Evolutionary conservation across 1,284 basidiomycete genomes (phyloP), one percentile per base, ranked within the genome.

Genomic region (Puccinia hordei): DNA sequence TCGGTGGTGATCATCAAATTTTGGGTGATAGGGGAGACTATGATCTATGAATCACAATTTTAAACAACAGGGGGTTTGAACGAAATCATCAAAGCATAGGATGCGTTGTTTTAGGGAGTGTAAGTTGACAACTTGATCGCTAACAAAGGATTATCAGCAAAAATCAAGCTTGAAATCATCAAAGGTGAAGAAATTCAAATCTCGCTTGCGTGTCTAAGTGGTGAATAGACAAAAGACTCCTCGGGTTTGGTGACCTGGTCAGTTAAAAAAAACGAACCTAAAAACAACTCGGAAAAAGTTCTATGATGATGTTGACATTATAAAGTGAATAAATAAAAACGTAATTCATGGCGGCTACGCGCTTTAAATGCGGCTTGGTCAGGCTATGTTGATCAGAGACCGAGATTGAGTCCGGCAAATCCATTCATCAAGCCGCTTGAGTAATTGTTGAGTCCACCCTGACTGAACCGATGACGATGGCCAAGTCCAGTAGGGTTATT

Each of bases 401-500:
- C 53, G 33, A 73, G 72, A 44, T 73, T 73, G 15, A 73, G 55
- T 55, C 72, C 72, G 55, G 38, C 55, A 17, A 73, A 73, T 44
- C 53, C 72, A 73, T 59, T 73, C 51, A 73, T 59, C 72, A 73
- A 59, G 35, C 55, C 55, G 35, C 69, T 55, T 19, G 69, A 53
- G 69, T 72, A 55, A 41, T 59, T 51, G 51, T 51, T 57, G 27
- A 73, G 38, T 19, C 72, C 55, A 22, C 72, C 72, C 53, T 73
- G 72, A 33, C 72, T 73, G 72, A 73, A 73, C n/a, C 55, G 72
- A 73, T 59, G 51, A 46, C 72, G 72, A 27, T 73, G 72, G 9
- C 68, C 51, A 38, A 73, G 49, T 19, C 51, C 53, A 8, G 19
- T 24, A 73, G 55, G 53, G 53, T 44, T 73, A 17, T 33, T 55